Percentiles rank a stretch among this genome's conserved stretches.
phyloP scores from a whole-genome alignment of 2,329 filamentous ascomycete species.

The Sporothrix brunneoviolacea region DNA sequence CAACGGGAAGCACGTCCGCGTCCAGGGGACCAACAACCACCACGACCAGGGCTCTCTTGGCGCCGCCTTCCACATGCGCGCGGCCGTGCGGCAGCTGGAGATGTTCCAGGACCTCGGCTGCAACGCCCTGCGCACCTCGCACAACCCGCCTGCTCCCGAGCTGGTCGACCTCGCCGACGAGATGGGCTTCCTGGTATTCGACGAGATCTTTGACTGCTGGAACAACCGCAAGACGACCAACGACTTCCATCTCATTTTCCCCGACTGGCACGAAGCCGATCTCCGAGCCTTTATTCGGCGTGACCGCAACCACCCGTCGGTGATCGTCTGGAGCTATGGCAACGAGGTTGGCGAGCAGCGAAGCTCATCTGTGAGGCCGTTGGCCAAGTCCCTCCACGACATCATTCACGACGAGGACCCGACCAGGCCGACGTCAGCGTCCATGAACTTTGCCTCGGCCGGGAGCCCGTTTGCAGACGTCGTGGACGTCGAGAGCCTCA shows the following conservation, averaged over 20 bases:
- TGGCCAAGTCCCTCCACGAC: slow-evolving; percentile 31
- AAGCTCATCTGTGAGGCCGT: slow-evolving; percentile 25
- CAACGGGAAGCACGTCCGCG: slow-evolving; percentile 37
- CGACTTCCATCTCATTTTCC: slow-evolving; percentile 46
- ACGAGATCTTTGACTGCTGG: slow-evolving; percentile 51
- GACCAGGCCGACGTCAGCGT: slow-evolving; percentile 37
- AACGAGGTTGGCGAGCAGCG: slow-evolving; percentile 48
- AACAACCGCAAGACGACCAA: slow-evolving; percentile 36
- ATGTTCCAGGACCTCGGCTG: slow-evolving; percentile 43
- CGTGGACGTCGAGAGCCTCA: slow-evolving; percentile 44
- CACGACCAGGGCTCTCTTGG: slow-evolving; percentile 46
- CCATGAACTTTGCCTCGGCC: slow-evolving; percentile 40
- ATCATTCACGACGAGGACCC: slow-evolving; percentile 41
- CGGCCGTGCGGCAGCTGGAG: slow-evolving; percentile 41
- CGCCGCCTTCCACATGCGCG: slow-evolving; percentile 42
- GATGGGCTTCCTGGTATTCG: slow-evolving; percentile 44
- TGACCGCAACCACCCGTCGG: slow-evolving; percentile 48
- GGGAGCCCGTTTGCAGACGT: slow-evolving; percentile 31
- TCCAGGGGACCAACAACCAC: slow-evolving; percentile 45
- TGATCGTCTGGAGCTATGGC: slow-evolving; percentile 46
- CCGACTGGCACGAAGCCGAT: slow-evolving; percentile 48
- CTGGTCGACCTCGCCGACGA: slow-evolving; percentile 43
- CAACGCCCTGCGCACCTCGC: slow-evolving; percentile 45
- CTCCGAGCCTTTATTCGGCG: slow-evolving; percentile 44
- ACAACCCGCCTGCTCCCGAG: slow-evolving; percentile 47